These are phyloP conservation scores for Yarrowia divulgata DNA, from an alignment of 805 yeast species.

Conservation along the genomic window DNA sequence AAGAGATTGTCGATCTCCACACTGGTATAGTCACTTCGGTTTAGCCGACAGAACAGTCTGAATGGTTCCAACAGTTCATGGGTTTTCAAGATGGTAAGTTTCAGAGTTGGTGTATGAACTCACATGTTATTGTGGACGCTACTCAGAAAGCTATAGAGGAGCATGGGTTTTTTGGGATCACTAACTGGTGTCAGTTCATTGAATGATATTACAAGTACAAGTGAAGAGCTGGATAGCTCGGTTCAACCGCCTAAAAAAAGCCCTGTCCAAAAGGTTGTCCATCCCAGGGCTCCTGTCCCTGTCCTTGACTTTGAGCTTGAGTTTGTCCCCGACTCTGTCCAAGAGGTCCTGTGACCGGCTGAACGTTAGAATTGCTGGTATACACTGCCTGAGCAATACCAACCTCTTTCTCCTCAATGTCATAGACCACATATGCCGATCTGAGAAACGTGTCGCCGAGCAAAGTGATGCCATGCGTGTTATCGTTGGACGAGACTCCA, in stretches of 20 bases:
- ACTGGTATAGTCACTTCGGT: neutral
- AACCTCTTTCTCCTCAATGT: slow-evolving; percentile 63
- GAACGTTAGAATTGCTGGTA: slow-evolving; percentile 40
- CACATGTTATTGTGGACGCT: too few species aligned
- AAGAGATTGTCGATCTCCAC: neutral
- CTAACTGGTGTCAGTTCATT: too few species aligned
- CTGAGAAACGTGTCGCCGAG: slow-evolving; percentile 70
- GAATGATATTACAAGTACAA: too few species aligned
- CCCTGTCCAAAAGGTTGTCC: neutral
- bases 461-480: slow-evolving; percentile 42
- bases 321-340: neutral
- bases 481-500: slow-evolving; percentile 47
- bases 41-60: too few species aligned
- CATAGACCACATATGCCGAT: slow-evolving; percentile 70
- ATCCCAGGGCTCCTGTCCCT: slow-evolving; percentile 1
- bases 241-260: neutral
- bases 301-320: neutral
- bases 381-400: slow-evolving; percentile 61
- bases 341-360: slow-evolving; percentile 6
- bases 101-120: neutral
- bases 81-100: neutral
- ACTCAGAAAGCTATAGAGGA: too few species aligned
- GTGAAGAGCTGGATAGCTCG: too few species aligned
- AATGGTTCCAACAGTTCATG: too few species aligned
- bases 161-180: too few species aligned